Conservation (phyloP, 2,329 filamentous ascomycete genomes). For the Fusarium sp. region DNA sequence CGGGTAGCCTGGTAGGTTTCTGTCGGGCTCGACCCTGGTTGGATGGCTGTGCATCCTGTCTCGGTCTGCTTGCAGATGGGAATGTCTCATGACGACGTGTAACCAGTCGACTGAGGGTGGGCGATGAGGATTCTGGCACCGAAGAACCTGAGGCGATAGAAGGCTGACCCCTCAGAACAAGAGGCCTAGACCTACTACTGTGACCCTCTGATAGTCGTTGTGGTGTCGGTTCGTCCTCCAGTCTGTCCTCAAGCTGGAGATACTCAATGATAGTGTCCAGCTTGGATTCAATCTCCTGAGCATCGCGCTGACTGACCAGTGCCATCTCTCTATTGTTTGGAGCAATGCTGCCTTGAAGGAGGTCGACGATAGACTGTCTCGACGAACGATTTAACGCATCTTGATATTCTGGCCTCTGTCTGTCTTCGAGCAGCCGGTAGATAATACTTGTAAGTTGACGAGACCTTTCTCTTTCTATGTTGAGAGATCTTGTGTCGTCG, state of each 20-base stretch:
- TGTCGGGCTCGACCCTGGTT: neutral
- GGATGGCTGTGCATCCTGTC: neutral
- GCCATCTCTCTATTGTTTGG: neutral
- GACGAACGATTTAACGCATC: neutral
- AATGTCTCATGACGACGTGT: neutral
- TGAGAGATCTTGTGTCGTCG: constrained; percentile 1
- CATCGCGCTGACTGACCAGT: neutral
- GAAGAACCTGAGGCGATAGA: neutral
- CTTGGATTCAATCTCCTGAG: neutral
- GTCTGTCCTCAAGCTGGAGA: neutral
- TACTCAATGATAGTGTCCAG: constrained; percentile 9
- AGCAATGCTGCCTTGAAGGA: neutral
- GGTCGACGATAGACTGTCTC: neutral
- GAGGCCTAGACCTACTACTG: neutral
- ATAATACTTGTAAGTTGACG: constrained; percentile 10
- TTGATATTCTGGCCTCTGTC: constrained; percentile 1
- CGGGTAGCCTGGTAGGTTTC: rapidly evolving
- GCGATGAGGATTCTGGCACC: rapidly evolving
- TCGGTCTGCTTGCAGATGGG: neutral
- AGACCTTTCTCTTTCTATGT: constrained; percentile 13
- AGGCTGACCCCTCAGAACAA: neutral
- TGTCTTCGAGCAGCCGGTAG: constrained; percentile 2
- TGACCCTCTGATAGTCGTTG: rapidly evolving
- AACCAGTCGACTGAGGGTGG: neutral
- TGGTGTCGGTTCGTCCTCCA: rapidly evolving